Evolutionary conservation across 768 basidiomycete genomes (phyloP).

Genomic region (Mycena leptocephala): DNA sequence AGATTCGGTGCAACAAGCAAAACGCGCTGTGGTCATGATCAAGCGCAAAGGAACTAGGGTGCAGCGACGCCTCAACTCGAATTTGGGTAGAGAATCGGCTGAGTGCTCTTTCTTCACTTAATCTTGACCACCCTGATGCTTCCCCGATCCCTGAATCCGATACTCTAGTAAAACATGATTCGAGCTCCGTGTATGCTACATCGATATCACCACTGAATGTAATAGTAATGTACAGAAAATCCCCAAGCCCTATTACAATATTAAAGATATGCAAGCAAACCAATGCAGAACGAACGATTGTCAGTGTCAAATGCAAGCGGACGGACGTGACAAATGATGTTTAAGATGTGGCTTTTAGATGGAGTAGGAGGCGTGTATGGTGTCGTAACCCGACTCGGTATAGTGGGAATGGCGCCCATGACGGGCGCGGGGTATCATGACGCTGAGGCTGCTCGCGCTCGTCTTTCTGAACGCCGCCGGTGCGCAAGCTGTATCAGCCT

Average conservation of each 20-base stretch:
- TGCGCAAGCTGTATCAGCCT: slow-evolving; percentile 32
- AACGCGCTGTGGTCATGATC: too few species aligned
- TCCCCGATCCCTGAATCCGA: too few species aligned
- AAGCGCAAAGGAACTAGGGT: too few species aligned
- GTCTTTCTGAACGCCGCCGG: slow-evolving; percentile 26
- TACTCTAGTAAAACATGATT: not conserved
- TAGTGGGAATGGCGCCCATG: not conserved
- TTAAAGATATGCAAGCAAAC: not conserved
- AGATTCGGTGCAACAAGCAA: too few species aligned
- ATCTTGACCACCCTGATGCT: too few species aligned
- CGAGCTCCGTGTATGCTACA: slow-evolving; percentile 26
- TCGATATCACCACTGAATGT: slow-evolving; percentile 1
- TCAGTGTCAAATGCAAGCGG: not conserved
- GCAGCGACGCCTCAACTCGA: too few species aligned
- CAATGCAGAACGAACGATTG: not conserved
- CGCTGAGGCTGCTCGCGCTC: not conserved
- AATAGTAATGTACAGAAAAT: not conserved
- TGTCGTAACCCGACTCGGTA: not conserved
- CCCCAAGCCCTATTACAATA: not conserved
- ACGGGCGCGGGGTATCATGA: not conserved
- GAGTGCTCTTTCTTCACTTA: too few species aligned
- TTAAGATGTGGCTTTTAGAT: not conserved
- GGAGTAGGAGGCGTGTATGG: not conserved
- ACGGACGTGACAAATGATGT: too few species aligned
- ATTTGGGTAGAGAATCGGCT: too few species aligned